Base-by-base conservation (phyloP, 2,329 filamentous ascomycete species). In the Coleophoma eucalyptorum region DNA sequence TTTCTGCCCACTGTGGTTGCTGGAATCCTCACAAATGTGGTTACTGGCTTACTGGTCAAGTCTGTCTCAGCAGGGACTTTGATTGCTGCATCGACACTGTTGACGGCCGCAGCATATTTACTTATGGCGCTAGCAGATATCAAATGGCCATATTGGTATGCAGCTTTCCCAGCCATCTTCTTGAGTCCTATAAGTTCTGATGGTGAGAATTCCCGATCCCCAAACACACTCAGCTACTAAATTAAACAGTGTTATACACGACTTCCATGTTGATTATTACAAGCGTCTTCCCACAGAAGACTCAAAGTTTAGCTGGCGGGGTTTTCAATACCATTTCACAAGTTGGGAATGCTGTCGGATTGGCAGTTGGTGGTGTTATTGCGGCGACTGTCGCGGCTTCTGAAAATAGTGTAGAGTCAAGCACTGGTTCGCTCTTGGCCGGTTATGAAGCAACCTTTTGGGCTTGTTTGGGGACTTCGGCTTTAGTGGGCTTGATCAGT, bases 261-360 rank as follows among this genome's bases (percentile, higher is more conserved):
- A 72, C 83, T 3, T 77, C 73, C 1, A 66, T 77, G 16, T 70
- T 84, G 20, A 66, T 83, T 4, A 72, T 83, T 7, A 73, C 79
- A 11, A 52, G 53, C 3, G 72, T 69, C 4, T 84, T 83, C 53
- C 75, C 78, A 0, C 67, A 72, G n/a, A 67, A 78, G 11, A 81
- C 72, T 1, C 81, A 85, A 49, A 77, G 76, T 0, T 65, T 85
- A 0, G 80, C 79, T 0, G 82, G 81, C 0, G 80, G 78, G 0
- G 80, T 85, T 0, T 84, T 84, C 62, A 83, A 81, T 53, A 81
- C 80, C 0, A 69, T 77, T 0, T 67, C 73, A 0, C 80, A 84
- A 54, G 75, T 84, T 48, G 80, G 80, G 0, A 74, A 71, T 21
- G 71, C 74, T 0, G 67, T 82, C 0, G 78, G 77, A 0, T 59